phyloP scores from a whole-genome alignment of 176 grass and related monocot species.

The Oryza coarctata region DNA sequence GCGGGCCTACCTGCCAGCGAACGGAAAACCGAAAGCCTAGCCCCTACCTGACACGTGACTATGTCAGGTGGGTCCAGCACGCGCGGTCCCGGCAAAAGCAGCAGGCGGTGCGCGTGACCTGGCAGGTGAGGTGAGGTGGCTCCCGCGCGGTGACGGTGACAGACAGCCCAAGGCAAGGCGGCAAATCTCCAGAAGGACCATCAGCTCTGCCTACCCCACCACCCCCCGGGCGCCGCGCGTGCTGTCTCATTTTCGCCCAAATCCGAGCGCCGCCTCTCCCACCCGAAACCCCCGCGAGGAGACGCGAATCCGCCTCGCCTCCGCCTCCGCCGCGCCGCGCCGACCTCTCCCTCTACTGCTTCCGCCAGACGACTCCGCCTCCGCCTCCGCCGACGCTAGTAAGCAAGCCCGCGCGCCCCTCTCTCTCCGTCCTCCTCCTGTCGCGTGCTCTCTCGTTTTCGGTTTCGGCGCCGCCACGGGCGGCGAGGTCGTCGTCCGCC shows the following conservation, averaged over 20 bases:
- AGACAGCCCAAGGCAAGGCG: neutral
- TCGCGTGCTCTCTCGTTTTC: neutral
- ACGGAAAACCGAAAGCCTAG: neutral
- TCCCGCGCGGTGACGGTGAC: neutral
- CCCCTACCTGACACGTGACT: too few species aligned
- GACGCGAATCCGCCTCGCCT: too few species aligned
- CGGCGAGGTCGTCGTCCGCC: neutral
- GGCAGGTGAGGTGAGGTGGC: too few species aligned
- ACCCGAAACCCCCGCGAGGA: too few species aligned
- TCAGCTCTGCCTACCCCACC: neutral
- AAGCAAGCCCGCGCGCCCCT: neutral
- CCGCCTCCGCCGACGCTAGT: neutral
- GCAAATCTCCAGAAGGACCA: neutral
- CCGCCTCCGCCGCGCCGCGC: too few species aligned
- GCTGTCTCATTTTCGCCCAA: neutral
- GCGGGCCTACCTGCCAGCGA: neutral
- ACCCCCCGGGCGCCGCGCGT: neutral
- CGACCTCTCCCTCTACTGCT: neutral
- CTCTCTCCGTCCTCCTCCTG: neutral
- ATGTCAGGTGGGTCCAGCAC: too few species aligned
- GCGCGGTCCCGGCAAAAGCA: neutral
- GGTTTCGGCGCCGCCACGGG: slow-evolving; percentile 3
- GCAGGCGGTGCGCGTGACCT: neutral
- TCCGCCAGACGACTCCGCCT: too few species aligned
- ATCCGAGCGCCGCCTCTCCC: neutral